Percentiles rank a stretch among this genome's conserved stretches.
Evolutionary conservation across 495 filamentous ascomycete genomes (phyloP).

Genomic region (Aspergillus campestris): DNA sequence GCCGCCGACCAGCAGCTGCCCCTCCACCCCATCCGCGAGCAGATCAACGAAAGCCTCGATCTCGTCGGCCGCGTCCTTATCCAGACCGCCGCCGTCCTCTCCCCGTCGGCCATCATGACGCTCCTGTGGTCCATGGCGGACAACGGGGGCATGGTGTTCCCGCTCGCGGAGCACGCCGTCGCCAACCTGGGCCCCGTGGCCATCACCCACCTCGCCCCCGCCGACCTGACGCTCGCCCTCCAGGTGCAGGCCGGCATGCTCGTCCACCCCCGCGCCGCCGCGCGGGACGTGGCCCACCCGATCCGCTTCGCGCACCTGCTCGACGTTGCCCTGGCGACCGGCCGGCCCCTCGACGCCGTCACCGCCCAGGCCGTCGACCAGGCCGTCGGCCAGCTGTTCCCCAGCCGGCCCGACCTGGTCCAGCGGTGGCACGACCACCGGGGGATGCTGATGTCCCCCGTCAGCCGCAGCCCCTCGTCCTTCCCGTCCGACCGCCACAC

Average conservation of each 20-base stretch:
- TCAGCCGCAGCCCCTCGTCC: conserved; percentile 23
- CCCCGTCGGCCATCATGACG: conserved; percentile 47
- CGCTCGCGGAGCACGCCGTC: conserved; percentile 55
- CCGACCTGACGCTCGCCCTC: conserved; percentile 52
- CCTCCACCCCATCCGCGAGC: conserved; percentile 45
- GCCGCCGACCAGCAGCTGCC: conserved; percentile 15
- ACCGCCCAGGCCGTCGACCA: conserved; percentile 49
- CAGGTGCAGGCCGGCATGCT: conserved; percentile 59
- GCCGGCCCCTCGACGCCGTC: conserved; percentile 40
- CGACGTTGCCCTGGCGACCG: conserved; percentile 41
- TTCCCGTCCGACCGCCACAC: conserved; percentile 29
- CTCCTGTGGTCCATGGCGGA: conserved; percentile 69
- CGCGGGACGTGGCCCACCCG: conserved; percentile 45
- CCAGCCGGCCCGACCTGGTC: conserved; percentile 47
- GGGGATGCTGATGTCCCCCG: conserved; percentile 14
- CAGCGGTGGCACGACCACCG: conserved; percentile 50
- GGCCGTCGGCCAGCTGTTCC: conserved; percentile 43
- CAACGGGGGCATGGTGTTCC: conserved; percentile 53
- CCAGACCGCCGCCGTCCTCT: conserved; percentile 38
- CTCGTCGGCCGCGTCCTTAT: conserved; percentile 56
- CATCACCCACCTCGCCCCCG: conserved; percentile 45
- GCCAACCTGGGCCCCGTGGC: conserved; percentile 50
- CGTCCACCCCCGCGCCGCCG: conserved; percentile 29
- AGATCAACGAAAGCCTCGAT: conserved; percentile 80
- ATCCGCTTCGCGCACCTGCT: conserved; percentile 56